Evolutionary conservation across 2,329 filamentous ascomycete species (phyloP), one percentile per base, ranked within the genome.

Genomic region (Lecanosticta acicola): DNA sequence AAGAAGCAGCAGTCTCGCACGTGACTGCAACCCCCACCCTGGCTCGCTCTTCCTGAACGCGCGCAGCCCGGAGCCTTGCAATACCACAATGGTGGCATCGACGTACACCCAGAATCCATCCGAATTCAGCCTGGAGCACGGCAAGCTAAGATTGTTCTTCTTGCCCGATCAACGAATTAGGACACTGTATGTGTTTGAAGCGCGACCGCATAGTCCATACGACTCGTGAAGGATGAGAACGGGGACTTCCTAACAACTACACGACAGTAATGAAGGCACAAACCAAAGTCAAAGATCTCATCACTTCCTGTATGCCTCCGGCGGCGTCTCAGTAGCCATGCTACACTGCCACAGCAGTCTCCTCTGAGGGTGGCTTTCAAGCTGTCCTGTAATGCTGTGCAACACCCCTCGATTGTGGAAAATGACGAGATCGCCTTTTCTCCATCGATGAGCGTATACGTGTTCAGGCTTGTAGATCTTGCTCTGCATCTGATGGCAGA

Each of bases 101-200:
- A 76, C 51, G n/a, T 76, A 67, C 50, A 74, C 73, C 5, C 68
- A 73, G 65, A 76, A 75, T 48, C 73, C 74, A 2, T 64, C 76
- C 49, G 72, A 76, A 43, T 67, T 70, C 2, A 65, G 66, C 8
- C 59, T 75, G 3, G 65, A 70, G 9, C 61, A 71, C 42, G 72
- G 71, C 1, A 69, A 63, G 52, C 43, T 75, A 62, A 61, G 72
- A 46, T 54, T 76, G 19, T 74, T 72, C 51, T 72, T 71, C 50
- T 54, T 73, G 49, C 73, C 73, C 1, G 72, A 76, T 50, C 70
- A 74, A 57, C 64, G 66, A 37, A 68, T 71, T 39, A 68, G 69
- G 32, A 72, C 68, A 3, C 46, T 77, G 46, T 75, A 74, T 53
- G 64, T 72, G 0, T 74, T 72, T 50, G 73, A 76, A 59, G 68